These are phyloP conservation scores for Vigna reflexopilosa DNA, from an alignment of 306 rosid species.

Conservation along the genomic window DNA sequence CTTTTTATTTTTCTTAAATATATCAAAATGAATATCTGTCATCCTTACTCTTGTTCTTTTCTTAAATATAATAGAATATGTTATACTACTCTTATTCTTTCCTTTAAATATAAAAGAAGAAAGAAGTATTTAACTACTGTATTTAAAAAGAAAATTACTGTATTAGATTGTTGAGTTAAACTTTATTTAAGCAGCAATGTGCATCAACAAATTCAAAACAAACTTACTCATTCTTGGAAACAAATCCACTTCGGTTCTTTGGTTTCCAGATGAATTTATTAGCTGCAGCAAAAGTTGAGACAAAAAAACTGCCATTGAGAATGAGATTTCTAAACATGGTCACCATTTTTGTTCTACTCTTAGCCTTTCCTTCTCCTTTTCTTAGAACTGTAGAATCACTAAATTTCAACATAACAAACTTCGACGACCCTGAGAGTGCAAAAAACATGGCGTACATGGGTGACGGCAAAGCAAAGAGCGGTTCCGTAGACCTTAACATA, in stretches of 20 bases:
- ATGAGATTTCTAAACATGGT: background rate
- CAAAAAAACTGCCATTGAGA: background rate
- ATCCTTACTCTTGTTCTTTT: too few relatives aligned
- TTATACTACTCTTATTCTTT: too few relatives aligned
- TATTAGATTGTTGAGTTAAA: background rate
- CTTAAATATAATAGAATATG: too few relatives aligned
- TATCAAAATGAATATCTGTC: too few relatives aligned
- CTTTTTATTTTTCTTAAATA: too few relatives aligned
- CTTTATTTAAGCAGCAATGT: background rate
- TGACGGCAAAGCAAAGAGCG: constrained; percentile 36
- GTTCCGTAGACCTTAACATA: constrained; percentile 39
- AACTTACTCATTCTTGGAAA: background rate
- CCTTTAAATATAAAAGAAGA: too few relatives aligned
- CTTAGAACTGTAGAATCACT: constrained; percentile 21
- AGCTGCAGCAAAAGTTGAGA: background rate
- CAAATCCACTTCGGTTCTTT: background rate
- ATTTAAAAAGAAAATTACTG: too few relatives aligned
- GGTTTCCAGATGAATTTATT: background rate
- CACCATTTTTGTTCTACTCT: background rate
- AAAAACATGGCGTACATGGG: constrained; percentile 36
- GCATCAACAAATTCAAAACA: background rate
- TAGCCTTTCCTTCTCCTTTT: background rate
- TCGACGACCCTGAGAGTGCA: background rate
- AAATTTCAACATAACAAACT: constrained; percentile 47
- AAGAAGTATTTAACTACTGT: too few relatives aligned